Conservation (phyloP, 306 rosid species). For the Acacia confusa region DNA sequence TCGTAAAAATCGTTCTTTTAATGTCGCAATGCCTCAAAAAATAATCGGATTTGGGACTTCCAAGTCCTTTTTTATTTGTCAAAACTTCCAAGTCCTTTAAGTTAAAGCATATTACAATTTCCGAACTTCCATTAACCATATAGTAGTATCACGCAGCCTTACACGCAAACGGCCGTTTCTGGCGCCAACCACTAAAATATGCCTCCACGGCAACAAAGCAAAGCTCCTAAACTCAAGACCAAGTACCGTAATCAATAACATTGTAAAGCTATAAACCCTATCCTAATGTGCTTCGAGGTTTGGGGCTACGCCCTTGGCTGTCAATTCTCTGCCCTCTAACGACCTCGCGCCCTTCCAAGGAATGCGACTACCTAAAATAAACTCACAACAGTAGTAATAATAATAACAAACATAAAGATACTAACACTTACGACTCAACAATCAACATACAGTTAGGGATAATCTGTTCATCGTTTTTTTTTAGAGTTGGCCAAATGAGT, state of each 20-base stretch:
- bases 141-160: neutral
- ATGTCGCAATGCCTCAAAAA: neutral
- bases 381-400: neutral
- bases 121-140: neutral
- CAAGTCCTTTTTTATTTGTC: too few relatives aligned
- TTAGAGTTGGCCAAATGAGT: conserved; percentile 62
- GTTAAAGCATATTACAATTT: neutral
- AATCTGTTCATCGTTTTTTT: neutral
- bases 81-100: neutral
- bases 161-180: conserved; percentile 2
- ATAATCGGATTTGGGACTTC: neutral
- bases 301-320: conserved; percentile 18
- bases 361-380: conserved; percentile 17
- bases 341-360: conserved; percentile 49
- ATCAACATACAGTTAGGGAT: conserved; percentile 1
- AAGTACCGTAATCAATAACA: neutral
- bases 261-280: neutral
- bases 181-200: neutral
- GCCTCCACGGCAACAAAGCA: neutral
- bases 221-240: neutral
- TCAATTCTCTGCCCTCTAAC: neutral
- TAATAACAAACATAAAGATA: neutral
- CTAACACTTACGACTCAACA: neutral
- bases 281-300: conserved; percentile 37
- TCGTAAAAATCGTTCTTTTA: neutral